Evolutionary conservation across 2,329 filamentous ascomycete species (phyloP).

Genomic region (Chaetothyriales sp.): DNA sequence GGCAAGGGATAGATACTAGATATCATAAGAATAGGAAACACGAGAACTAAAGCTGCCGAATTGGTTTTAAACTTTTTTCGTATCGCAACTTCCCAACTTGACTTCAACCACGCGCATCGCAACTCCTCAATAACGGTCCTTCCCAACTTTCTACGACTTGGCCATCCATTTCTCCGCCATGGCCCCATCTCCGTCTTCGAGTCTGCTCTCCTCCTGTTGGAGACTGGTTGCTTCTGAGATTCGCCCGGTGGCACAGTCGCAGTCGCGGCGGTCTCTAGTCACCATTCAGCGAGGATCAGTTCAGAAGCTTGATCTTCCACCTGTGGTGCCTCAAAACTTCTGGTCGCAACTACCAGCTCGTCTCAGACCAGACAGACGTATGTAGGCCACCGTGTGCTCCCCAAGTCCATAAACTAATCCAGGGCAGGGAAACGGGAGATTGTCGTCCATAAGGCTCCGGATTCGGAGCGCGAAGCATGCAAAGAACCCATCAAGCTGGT

Average conservation of each 20-base stretch:
- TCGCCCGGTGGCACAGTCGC: constrained; percentile 32
- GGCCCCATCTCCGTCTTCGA: constrained; percentile 39
- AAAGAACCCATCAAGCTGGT: constrained; percentile 53
- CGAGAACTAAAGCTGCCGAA: too few species aligned
- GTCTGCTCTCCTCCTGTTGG: constrained; percentile 56
- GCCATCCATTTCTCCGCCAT: constrained; percentile 28
- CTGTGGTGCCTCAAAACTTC: constrained; percentile 28
- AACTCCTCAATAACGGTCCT: not conserved
- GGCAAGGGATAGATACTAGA: not conserved
- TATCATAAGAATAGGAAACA: not conserved
- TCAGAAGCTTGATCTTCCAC: constrained; percentile 26
- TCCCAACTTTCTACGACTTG: not conserved
- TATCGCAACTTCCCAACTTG: too few species aligned
- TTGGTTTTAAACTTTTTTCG: too few species aligned
- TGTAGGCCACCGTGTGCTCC: constrained; percentile 1
- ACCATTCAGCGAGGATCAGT: constrained; percentile 33
- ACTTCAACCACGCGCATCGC: too few species aligned
- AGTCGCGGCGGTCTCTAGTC: constrained; percentile 34
- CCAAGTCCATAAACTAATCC: constrained; percentile 3
- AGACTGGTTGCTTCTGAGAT: constrained; percentile 48
- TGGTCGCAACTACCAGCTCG: constrained; percentile 28
- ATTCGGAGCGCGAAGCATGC: constrained; percentile 23
- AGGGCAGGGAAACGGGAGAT: constrained; percentile 32
- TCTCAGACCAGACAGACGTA: constrained; percentile 26
- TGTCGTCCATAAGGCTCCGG: constrained; percentile 37